A percentile compares a stretch with the other conserved stretches of the same genome.
Conservation (phyloP, 495 filamentous ascomycete genomes). For the Tuber aestivum region DNA sequence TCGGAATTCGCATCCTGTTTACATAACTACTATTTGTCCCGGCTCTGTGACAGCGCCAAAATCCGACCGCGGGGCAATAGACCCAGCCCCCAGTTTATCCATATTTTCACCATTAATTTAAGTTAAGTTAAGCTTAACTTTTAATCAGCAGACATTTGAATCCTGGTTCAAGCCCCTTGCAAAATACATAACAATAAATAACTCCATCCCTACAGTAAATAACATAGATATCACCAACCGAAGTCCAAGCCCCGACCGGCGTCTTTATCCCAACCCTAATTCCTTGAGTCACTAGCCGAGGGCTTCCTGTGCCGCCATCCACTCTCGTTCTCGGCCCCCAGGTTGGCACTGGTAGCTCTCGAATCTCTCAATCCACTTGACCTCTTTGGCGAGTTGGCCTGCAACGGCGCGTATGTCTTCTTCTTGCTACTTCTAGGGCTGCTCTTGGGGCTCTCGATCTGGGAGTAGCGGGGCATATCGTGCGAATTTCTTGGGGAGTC, state of each 20-base stretch:
- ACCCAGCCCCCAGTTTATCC: background rate
- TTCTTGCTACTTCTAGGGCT: slow-evolving; percentile 1
- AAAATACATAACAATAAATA: background rate
- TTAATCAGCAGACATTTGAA: background rate
- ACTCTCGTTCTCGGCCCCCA: background rate
- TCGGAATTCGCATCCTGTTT: background rate
- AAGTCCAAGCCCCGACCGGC: background rate
- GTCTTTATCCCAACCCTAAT: background rate
- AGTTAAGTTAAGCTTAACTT: background rate
- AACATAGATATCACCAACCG: background rate
- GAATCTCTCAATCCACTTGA: slow-evolving; percentile 3
- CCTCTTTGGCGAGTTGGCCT: background rate
- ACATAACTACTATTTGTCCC: background rate
- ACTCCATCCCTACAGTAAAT: background rate
- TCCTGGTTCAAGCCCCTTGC: background rate
- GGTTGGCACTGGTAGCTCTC: background rate
- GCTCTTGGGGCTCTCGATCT: background rate
- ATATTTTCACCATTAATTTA: background rate
- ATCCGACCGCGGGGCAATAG: background rate
- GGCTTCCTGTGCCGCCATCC: background rate
- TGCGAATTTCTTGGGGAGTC: background rate
- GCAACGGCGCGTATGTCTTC: background rate
- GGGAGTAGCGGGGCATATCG: background rate
- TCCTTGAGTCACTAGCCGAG: background rate
- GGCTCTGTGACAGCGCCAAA: background rate